Conservation (phyloP, 164 flowering plant species). For the Litsea cubeba region DNA sequence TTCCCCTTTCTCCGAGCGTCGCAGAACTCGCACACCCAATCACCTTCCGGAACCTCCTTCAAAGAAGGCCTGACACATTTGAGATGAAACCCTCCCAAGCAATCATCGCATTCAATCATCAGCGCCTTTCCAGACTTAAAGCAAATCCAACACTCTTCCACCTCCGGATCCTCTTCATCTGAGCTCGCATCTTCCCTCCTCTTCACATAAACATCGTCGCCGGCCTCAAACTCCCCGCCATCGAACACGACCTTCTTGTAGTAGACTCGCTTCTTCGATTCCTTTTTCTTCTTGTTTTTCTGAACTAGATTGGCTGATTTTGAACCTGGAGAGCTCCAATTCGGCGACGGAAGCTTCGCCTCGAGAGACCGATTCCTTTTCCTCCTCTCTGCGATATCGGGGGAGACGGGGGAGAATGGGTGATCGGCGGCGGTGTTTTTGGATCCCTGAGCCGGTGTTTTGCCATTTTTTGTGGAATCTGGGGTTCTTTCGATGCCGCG, state of each 20-base stretch:
- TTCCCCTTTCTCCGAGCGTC: conserved; percentile 56
- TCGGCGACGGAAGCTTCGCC: neutral
- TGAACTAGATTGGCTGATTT: neutral
- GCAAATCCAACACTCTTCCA: conserved; percentile 82
- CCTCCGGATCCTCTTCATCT: conserved; percentile 70
- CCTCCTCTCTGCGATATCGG: conserved; percentile 7
- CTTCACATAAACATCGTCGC: conserved; percentile 92
- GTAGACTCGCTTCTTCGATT: conserved; percentile 38
- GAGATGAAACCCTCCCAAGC: conserved; percentile 88
- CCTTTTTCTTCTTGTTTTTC: neutral
- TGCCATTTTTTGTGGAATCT: conserved; percentile 6
- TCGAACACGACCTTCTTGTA: conserved; percentile 75
- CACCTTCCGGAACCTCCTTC: conserved; percentile 86
- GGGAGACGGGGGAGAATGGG: conserved; percentile 14
- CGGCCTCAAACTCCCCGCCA: conserved; percentile 65
- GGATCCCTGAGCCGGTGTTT: neutral
- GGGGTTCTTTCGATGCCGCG: neutral
- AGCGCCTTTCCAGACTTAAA: conserved; percentile 53
- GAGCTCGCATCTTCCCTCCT: conserved; percentile 77
- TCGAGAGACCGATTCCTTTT: conserved; percentile 12
- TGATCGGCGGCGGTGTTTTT: neutral
- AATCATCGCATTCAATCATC: conserved; percentile 93
- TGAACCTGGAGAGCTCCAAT: conserved; percentile 1
- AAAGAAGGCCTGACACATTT: conserved; percentile 81
- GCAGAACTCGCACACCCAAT: conserved; percentile 84